Evolutionary conservation across 2,329 filamentous ascomycete genomes (phyloP), one percentile per base, ranked within the genome.

Genomic region (Xylaria sp.): DNA sequence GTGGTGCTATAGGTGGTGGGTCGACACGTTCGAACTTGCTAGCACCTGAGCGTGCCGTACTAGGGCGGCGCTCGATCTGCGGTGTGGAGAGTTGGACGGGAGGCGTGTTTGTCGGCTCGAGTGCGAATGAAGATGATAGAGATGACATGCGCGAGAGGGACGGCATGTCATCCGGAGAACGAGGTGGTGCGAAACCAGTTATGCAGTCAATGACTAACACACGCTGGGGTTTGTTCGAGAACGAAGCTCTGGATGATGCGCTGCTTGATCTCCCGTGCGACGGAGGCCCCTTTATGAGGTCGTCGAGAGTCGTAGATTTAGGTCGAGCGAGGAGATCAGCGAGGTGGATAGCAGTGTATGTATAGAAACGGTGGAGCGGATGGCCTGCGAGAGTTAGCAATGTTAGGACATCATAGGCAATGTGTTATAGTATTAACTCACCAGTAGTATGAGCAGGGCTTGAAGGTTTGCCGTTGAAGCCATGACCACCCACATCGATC

Each of bases 191-290:
- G 66, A 85, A 81, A 57, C 81, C 83, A 7, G 84, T 87, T 70
- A 87, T 85, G 72, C 87, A 89, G 74, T 89, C 87, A 42, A 89
- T 83, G 6, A 89, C 83, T 0, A 89, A 79, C 14, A 88, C 84
- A 28, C 77, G 74, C 37, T 79, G 75, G 1, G 73, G 66, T 31
- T 70, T 74, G 40, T 72, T 74, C 4, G 68, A 45, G 47, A 63
- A 53, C 4, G 72, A 69, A 14, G 67, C 43, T 55, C 57, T 62
- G 9, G 65, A 62, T 21, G 63, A 66, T 28, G 42, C n/a, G 25
- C 63, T 66, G 17, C 40, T 60, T 42, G 63, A 58, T 57, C 60
- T 58, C 17, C 52, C 53, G 38, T 65, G 65, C 14, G 60, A 46
- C 35, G 60, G 54, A 17, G 55, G 33, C 14, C 17, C 28, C 57